Evolutionary conservation across 2,329 filamentous ascomycete species (phyloP), one percentile per base, ranked within the genome.

Genomic region (Talaromyces piceae): DNA sequence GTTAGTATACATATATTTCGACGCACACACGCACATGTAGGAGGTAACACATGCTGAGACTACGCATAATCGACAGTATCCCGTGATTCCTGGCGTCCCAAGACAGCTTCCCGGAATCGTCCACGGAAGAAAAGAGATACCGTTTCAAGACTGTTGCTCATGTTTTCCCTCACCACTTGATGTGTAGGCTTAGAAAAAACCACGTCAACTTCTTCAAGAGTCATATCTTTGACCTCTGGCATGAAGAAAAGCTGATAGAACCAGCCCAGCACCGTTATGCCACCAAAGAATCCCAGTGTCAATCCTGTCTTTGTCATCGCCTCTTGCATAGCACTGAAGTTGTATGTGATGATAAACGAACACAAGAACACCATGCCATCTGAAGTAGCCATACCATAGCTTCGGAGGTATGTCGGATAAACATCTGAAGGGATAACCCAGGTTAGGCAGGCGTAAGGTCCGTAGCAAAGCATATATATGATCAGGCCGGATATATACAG

Each of bases 161-260:
- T 11, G 60, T 86, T 86, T 70, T 83, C 73, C 52, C 69, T 72
- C 0, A 87, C 82, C 41, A 87, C 74, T 41, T 83, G 76, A 37
- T 71, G 69, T 0, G 84, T 87, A 0, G 84, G 83, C 54, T 78
- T 74, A 46, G 77, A 74, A 63, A 87, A 87, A 18, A 87, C 71
- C 30, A 80, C 69, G 54, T 88, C 84, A 53, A 88, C 87, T 67
- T 88, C 84, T 67, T 88, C 85, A 0, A 88, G 76, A 2, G 78
- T 79, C 65, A 77, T 78, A 64, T 83, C 80, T 73, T 87, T 87
- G 3, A 84, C 87, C 72, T 87, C 83, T 0, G 83, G 84, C 85
- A 88, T 88, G 69, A 87, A 88, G 46, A 87, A 63, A 44, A 87
- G 73, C 68, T 88, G 84, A 66, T 87, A 88, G 58, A 86, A 71